Base-by-base conservation (phyloP, 352 stramenopile genomes). In the Phytophthora sp. region DNA sequence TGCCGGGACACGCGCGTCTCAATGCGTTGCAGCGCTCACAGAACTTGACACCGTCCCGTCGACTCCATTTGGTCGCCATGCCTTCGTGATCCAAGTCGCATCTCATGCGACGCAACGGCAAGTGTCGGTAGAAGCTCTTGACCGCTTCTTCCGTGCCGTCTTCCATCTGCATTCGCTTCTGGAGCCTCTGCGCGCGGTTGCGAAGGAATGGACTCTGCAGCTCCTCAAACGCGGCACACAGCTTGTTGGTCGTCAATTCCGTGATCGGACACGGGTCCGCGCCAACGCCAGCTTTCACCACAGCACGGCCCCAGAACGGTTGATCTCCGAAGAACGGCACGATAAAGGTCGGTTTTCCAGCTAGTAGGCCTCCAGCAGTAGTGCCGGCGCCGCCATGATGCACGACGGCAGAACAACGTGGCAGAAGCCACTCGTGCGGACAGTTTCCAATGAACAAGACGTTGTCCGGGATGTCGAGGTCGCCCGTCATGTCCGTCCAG, bases 251-350 rank as follows among this genome's bases (percentile, higher is more conserved):
- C 0, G 86, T 97, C 16, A 98, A 57, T n/a, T 91, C 67, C 8
- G 45, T 62, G 41, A 98, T 89, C 20, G 88, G 84, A 52, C 90
- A 93, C 1, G 92, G 90, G 46, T 86, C 77, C 4, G 93, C 87
- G 16, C 93, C 93, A 3, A 96, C 90, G 13, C 89, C 90, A 7
- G 84, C 77, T 2, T 75, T 84, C 29, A 88, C 76, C 0, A 97
- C 86, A 1, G 94, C 91, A 21, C 88, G 80, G 7, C 90, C 92
- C 94, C 94, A 98, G 74, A 98, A 98, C 41, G 80, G 86, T 73
- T 98, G 94, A 65, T 98, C 94, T 18, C 89, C 91, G 69, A 98
- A 98, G 58, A 98, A 98, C 16, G 94, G 93, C 66, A 93, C 93
- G n/a, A 98, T 89, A 57, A 98, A 91, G 4, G 91, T 98, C 4